Evolutionary conservation across 768 basidiomycete species (phyloP).

Genomic region (Suillus subluteus): DNA sequence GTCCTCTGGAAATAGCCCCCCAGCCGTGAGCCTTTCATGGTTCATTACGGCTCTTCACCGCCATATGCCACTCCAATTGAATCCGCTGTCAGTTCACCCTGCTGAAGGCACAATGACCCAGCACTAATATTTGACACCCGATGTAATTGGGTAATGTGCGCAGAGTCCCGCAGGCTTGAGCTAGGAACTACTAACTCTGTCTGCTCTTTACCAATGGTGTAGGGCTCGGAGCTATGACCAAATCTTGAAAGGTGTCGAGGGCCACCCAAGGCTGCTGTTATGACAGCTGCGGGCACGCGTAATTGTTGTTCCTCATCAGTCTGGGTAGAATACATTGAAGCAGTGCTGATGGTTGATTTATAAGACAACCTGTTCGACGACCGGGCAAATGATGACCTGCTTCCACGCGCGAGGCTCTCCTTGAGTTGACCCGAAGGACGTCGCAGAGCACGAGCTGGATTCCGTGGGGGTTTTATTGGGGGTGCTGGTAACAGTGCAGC

Average conservation of each 20-base stretch:
- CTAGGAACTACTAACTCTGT: constrained; percentile 2
- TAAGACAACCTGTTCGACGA: constrained; percentile 12
- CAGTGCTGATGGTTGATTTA: constrained; percentile 36
- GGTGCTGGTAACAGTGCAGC: background rate
- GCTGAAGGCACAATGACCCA: constrained; percentile 24
- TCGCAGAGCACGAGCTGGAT: constrained; percentile 2
- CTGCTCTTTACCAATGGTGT: constrained; percentile 16
- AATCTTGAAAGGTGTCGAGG: constrained; percentile 21
- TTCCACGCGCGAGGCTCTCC: background rate
- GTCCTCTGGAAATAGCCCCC: background rate
- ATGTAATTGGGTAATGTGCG: constrained; percentile 17
- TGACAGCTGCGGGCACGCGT: constrained; percentile 36
- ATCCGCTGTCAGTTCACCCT: constrained; percentile 15
- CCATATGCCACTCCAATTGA: constrained; percentile 31
- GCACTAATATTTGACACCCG: constrained; percentile 35
- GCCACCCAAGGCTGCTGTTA: constrained; percentile 41
- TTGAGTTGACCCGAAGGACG: background rate
- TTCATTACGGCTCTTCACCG: constrained; percentile 24
- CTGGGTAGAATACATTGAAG: constrained; percentile 40
- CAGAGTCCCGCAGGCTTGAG: background rate
- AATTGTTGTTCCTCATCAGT: constrained; percentile 41
- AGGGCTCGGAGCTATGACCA: constrained; percentile 20
- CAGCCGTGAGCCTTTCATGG: background rate
- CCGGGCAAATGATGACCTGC: background rate
- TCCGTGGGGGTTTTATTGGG: background rate